Conservation (phyloP, 2,329 filamentous ascomycete species). For the Verticillium nubilum region DNA sequence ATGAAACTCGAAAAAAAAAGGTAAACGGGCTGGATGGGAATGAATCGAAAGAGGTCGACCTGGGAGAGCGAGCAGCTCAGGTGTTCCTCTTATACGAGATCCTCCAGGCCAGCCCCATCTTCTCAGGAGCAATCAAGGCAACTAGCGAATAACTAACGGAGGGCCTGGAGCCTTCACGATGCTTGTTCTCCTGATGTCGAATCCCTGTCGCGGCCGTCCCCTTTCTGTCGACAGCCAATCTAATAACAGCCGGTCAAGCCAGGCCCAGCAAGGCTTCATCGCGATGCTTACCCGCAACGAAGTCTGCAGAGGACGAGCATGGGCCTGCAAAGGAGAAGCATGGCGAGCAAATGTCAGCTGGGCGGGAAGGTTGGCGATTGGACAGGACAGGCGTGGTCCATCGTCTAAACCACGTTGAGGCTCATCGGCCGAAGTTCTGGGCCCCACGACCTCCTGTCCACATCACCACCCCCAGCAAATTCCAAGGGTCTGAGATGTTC, state of each 20-base stretch:
- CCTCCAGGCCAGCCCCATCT: not conserved
- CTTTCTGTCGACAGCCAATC: not conserved
- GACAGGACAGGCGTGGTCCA: not conserved
- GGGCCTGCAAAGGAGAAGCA: not conserved
- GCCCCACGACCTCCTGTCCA: not conserved
- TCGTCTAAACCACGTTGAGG: not conserved
- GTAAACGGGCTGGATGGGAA: slow-evolving; percentile 7
- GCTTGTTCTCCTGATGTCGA: not conserved
- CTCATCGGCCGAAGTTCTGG: not conserved
- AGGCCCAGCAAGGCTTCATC: not conserved
- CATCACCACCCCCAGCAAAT: not conserved
- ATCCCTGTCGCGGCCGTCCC: not conserved
- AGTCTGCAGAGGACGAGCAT: no score
- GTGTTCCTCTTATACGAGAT: not conserved
- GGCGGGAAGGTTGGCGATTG: not conserved
- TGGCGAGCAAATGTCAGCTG: not conserved
- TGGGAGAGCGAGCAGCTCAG: not conserved
- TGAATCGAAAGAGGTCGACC: slow-evolving; percentile 7
- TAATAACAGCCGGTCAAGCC: not conserved
- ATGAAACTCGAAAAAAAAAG: slow-evolving; percentile 6
- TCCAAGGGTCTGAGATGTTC: no score
- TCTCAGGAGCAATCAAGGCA: not conserved
- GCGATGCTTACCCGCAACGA: not conserved
- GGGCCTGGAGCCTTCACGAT: not conserved
- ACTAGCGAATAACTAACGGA: not conserved